phyloP scores from a whole-genome alignment of 352 stramenopile genomes.

The Globisporangium recalcitrans region DNA sequence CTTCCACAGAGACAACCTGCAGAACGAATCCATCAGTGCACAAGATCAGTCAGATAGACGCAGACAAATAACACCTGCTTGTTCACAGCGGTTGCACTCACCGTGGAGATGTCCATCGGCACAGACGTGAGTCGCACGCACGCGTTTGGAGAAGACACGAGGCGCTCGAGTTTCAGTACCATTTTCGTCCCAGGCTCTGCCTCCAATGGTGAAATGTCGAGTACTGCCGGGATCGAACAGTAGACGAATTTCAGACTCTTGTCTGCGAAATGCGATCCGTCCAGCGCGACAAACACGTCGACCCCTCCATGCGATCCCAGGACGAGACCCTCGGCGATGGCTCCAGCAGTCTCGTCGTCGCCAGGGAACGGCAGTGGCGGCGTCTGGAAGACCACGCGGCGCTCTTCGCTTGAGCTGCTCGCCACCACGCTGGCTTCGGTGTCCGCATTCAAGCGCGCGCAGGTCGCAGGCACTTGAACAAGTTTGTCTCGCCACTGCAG shows the following conservation, averaged over 20 bases:
- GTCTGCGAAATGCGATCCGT: constrained; percentile 42
- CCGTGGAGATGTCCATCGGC: constrained; percentile 19
- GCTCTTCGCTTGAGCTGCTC: constrained; percentile 19
- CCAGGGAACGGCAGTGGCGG: constrained; percentile 33
- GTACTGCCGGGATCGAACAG: constrained; percentile 14
- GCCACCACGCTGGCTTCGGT: background rate
- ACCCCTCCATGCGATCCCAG: constrained; percentile 36
- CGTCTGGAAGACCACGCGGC: constrained; percentile 41
- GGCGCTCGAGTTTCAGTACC: constrained; percentile 19
- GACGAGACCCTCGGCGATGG: constrained; percentile 24
- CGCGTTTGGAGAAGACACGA: constrained; percentile 4
- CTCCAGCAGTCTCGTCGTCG: constrained; percentile 17
- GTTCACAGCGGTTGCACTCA: constrained; percentile 3
- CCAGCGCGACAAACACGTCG: constrained; percentile 43
- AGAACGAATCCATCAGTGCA: background rate
- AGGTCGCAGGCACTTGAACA: constrained; percentile 27
- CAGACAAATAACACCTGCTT: background rate
- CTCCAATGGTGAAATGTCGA: constrained; percentile 21
- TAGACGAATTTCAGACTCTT: constrained; percentile 27
- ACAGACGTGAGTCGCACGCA: constrained; percentile 20
- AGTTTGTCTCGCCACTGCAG: constrained; percentile 41
- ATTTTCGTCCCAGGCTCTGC: constrained; percentile 19
- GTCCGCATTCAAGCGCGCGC: constrained; percentile 11
- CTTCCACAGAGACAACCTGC: constrained; percentile 18
- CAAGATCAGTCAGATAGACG: background rate